A percentile compares a stretch with the other conserved stretches of the same genome.
phyloP scores from a whole-genome alignment of 2,329 filamentous ascomycete genomes.

The Fusarium poae region DNA sequence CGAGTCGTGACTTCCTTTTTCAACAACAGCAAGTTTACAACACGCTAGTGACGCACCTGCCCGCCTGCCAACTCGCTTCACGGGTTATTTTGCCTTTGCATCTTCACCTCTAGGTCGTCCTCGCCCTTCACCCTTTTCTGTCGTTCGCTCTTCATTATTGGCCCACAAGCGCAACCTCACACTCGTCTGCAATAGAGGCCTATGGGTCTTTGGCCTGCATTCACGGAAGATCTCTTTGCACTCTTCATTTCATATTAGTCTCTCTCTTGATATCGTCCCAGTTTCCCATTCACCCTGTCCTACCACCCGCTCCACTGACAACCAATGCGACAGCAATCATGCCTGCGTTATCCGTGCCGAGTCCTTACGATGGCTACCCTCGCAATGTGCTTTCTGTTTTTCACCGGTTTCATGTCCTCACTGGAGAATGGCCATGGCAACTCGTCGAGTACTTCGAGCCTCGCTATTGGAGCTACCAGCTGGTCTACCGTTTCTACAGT shows the following conservation, averaged over 20 bases:
- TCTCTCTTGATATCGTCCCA: neutral
- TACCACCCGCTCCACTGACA: neutral
- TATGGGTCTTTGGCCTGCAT: neutral
- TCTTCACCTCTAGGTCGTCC: neutral
- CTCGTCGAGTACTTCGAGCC: slow-evolving; percentile 1
- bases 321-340: neutral
- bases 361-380: neutral
- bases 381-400: neutral
- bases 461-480: neutral
- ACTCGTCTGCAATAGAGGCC: neutral
- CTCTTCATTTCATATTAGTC: neutral
- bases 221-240: neutral
- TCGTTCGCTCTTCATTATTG: neutral
- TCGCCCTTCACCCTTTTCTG: neutral
- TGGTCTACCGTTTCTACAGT: neutral
- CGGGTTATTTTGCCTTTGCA: neutral
- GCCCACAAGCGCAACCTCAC: neutral
- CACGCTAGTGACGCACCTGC: neutral
- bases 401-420: neutral
- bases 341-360: neutral
- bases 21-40: too few relatives aligned
- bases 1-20: neutral
- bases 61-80: neutral
- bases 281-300: neutral
- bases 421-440: slow-evolving; percentile 21